Percentiles rank a stretch among this genome's conserved stretches.
These are phyloP conservation scores for Arctium lappa DNA, from an alignment of 129 eudicot species.

Conservation along the genomic window DNA sequence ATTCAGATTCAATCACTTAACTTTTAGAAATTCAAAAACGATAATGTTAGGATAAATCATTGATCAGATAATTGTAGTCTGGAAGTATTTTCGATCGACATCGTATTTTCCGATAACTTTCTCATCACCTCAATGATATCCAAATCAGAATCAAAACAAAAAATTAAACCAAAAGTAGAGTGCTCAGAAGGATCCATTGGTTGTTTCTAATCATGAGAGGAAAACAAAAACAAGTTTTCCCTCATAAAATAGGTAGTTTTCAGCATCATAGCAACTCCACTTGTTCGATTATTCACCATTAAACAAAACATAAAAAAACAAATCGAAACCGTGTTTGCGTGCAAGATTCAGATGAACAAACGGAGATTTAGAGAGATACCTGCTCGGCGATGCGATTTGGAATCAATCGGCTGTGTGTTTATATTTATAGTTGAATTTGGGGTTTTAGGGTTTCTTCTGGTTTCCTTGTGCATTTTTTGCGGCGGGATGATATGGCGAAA, in stretches of 20 bases:
- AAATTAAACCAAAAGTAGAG: not conserved
- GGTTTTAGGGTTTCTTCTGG: constrained; percentile 10
- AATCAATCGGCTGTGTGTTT: not conserved
- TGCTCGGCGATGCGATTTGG: not conserved
- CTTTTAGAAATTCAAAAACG: not conserved
- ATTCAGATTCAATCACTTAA: too few species aligned
- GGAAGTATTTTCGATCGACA: constrained; percentile 55
- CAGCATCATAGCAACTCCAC: constrained; percentile 49
- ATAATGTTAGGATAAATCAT: not conserved
- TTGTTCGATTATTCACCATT: too few species aligned
- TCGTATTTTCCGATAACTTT: constrained; percentile 32
- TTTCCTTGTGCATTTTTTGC: constrained; percentile 3
- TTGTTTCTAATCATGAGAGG: constrained; percentile 30
- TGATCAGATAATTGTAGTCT: constrained; percentile 77
- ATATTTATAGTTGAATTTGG: constrained; percentile 23
- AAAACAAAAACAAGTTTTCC: too few species aligned
- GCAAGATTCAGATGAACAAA: not conserved
- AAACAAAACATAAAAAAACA: not conserved
- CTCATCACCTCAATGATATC: constrained; percentile 42
- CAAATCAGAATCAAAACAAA: not conserved
- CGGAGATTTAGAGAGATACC: not conserved
- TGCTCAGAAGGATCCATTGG: constrained; percentile 90
- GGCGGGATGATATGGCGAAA: constrained; percentile 14
- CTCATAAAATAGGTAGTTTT: constrained; percentile 75
- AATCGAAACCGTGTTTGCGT: not conserved